These are phyloP conservation scores for Grigorovia humatica DNA, from an alignment of 805 yeast species.

Conservation along the genomic window DNA sequence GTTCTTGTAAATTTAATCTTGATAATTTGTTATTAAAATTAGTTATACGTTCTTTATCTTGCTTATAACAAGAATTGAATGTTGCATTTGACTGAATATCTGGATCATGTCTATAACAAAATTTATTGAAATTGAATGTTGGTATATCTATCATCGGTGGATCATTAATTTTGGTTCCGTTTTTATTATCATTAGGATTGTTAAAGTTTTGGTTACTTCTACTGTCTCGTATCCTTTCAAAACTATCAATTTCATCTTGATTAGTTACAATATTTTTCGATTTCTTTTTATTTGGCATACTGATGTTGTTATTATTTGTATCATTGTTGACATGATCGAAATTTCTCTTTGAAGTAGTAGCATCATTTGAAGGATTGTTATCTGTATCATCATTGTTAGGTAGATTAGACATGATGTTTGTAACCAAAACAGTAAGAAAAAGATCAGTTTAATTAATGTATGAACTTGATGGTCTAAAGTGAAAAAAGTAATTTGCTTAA, in stretches of 20 bases:
- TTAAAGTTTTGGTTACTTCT: neutral
- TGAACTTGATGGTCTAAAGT: too few species aligned
- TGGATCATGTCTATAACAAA: slow-evolving; percentile 91
- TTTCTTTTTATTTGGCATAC: neutral
- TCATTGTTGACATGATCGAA: neutral
- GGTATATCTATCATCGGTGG: slow-evolving; percentile 10
- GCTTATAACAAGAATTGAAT: slow-evolving; percentile 20
- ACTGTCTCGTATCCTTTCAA: neutral
- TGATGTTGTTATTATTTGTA: too few species aligned
- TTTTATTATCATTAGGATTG: neutral
- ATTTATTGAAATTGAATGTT: slow-evolving; percentile 48
- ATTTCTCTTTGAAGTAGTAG: neutral
- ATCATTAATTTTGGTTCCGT: neutral
- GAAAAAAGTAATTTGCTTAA: too few species aligned
- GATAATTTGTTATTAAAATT: slow-evolving; percentile 24
- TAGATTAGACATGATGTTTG: neutral
- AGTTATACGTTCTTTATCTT: slow-evolving; percentile 16
- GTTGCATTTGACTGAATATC: slow-evolving; percentile 48
- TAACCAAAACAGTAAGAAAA: too few species aligned
- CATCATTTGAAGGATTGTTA: neutral
- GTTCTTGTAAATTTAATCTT: slow-evolving; percentile 51
- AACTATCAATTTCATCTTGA: neutral
- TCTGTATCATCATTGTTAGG: neutral
- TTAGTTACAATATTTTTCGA: neutral
- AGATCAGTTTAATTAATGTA: too few species aligned